Conservation (phyloP, 2,329 filamentous ascomycete genomes). For the Ceratocystis variospora region DNA sequence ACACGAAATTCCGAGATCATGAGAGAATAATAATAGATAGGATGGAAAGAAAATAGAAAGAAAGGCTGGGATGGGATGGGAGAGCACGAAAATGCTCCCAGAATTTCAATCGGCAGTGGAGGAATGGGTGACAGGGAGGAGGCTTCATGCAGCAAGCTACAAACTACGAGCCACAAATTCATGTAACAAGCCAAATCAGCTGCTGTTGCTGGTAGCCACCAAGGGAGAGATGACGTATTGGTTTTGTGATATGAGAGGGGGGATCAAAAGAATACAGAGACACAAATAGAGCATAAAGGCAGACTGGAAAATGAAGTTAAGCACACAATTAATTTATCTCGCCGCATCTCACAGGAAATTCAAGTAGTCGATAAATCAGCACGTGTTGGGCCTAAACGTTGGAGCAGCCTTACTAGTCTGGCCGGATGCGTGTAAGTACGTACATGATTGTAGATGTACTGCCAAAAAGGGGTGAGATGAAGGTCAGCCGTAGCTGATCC, state of each 20-base stretch:
- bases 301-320: too few species aligned
- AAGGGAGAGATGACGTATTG: too few species aligned
- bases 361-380: background rate
- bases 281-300: too few species aligned
- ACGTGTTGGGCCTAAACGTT: background rate
- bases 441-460: background rate
- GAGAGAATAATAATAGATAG: background rate
- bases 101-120: background rate
- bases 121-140: background rate
- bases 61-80: background rate
- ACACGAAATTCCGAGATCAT: background rate
- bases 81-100: background rate
- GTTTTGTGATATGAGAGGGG: too few species aligned
- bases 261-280: too few species aligned
- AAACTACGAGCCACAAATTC: background rate
- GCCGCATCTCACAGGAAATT: background rate
- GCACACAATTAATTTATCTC: background rate
- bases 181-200: background rate
- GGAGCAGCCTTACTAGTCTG: background rate
- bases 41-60: background rate
- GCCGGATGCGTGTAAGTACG: background rate
- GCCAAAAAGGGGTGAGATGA: background rate
- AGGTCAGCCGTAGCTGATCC: background rate
- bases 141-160: background rate
- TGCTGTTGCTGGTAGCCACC: background rate